These are phyloP conservation scores for Oropetium thomaeum DNA, from an alignment of 176 grass and related monocot genomes.

Conservation along the genomic window DNA sequence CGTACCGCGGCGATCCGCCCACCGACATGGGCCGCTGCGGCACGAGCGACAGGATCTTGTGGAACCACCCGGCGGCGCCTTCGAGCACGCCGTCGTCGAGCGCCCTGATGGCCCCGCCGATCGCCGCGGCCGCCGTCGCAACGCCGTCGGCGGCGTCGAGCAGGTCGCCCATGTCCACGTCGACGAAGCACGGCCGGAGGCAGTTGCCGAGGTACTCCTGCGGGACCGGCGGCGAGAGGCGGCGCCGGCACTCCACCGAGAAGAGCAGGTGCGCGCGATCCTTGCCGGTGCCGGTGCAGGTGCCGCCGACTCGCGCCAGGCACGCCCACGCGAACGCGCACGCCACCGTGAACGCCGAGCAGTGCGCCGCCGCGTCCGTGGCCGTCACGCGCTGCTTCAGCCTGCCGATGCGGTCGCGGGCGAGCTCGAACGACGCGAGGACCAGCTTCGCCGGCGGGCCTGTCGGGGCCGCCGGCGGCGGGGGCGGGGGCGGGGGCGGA, in stretches of 20 bases:
- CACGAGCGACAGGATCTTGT: slow-evolving; percentile 71
- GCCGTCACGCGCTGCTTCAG: slow-evolving; percentile 56
- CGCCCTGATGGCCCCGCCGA: slow-evolving; percentile 54
- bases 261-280: slow-evolving; percentile 70
- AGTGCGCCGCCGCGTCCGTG: slow-evolving; percentile 32
- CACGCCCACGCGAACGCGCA: slow-evolving; percentile 92
- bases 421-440: slow-evolving; percentile 67
- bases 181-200: slow-evolving; percentile 84
- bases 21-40: slow-evolving; percentile 81
- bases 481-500: slow-evolving; percentile 38
- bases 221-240: slow-evolving; percentile 58
- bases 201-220: slow-evolving; percentile 91
- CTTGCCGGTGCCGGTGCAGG: neutral
- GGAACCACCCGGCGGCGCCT: slow-evolving; percentile 78
- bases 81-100: slow-evolving; percentile 66
- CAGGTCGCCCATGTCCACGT: slow-evolving; percentile 46
- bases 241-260: slow-evolving; percentile 75
- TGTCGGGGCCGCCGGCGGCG: slow-evolving; percentile 19
- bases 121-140: slow-evolving; percentile 51
- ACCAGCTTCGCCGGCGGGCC: slow-evolving; percentile 37
- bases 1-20: slow-evolving; percentile 79
- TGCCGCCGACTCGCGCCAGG: slow-evolving; percentile 35
- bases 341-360: slow-evolving; percentile 84
- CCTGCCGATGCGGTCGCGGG: slow-evolving; percentile 55
- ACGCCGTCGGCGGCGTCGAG: slow-evolving; percentile 42